These are phyloP conservation scores for Haematococcus lacustris DNA, from an alignment of 139 green algal genomes.

Conservation along the genomic window DNA sequence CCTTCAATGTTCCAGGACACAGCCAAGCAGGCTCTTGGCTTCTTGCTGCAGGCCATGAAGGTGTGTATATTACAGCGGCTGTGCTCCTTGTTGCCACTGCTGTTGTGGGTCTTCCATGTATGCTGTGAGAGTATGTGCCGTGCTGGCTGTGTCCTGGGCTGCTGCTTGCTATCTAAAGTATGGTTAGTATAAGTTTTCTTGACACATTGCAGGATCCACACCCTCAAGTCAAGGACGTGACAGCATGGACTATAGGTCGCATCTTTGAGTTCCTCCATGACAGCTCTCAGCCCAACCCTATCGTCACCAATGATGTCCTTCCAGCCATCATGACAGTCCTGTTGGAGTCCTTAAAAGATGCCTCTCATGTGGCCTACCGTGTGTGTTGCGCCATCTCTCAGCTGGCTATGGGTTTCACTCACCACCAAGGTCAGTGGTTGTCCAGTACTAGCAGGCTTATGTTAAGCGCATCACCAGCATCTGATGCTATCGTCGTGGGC, in stretches of 20 bases:
- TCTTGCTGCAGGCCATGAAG: slow-evolving; percentile 56
- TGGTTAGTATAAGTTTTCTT: slow-evolving; percentile 8
- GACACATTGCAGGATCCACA: slow-evolving; percentile 65
- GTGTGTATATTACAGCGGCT: too few species aligned
- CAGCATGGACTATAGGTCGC: slow-evolving; percentile 89
- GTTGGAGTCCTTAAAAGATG: slow-evolving; percentile 62
- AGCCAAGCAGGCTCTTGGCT: slow-evolving; percentile 63
- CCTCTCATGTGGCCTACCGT: slow-evolving; percentile 74
- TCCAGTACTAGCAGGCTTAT: background rate
- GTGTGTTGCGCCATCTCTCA: slow-evolving; percentile 79
- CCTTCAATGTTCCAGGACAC: slow-evolving; percentile 52
- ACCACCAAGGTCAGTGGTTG: slow-evolving; percentile 3
- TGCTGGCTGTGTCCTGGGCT: slow-evolving; percentile 9
- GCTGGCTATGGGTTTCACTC: slow-evolving; percentile 66
- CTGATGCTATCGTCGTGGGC: too few species aligned
- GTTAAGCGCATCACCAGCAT: too few species aligned
- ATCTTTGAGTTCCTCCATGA: slow-evolving; percentile 93
- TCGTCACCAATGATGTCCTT: slow-evolving; percentile 58
- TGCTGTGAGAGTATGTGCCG: background rate
- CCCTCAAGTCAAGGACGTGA: slow-evolving; percentile 84
- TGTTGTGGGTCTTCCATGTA: too few species aligned
- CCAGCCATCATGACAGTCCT: slow-evolving; percentile 50
- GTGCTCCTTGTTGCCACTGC: too few species aligned
- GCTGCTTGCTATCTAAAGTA: too few species aligned
- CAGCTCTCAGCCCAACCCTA: slow-evolving; percentile 35